Evolutionary conservation across 805 yeast species (phyloP).

Genomic region (Wickerhamiella kurtzmanii): DNA sequence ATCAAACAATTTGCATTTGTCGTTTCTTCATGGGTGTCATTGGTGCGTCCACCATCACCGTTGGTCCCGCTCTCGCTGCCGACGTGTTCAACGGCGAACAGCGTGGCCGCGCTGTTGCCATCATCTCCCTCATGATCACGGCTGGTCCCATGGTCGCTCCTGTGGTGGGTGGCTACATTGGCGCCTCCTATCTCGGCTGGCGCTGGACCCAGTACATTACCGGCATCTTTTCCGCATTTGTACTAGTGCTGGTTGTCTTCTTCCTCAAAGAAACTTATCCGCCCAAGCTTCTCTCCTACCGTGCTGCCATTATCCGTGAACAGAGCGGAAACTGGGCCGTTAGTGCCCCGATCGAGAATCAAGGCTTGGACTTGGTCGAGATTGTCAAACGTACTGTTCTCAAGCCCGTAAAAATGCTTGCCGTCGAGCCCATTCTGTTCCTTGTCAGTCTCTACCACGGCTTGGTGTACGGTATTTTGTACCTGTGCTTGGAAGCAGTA

Average conservation of each 20-base stretch:
- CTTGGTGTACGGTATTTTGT: conserved; percentile 29
- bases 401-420: conserved; percentile 25
- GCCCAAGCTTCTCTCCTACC: conserved; percentile 28
- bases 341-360: conserved; percentile 35
- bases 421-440: conserved; percentile 28
- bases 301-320: conserved; percentile 33
- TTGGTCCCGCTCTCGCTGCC: conserved; percentile 13
- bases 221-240: conserved; percentile 30
- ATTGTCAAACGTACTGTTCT: conserved; percentile 26
- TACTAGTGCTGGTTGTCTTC: conserved; percentile 28
- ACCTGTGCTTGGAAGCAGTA: conserved; percentile 26
- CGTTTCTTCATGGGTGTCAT: conserved; percentile 68
- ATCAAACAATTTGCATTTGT: conserved; percentile 35
- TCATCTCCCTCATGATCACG: conserved; percentile 9
- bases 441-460: conserved; percentile 28
- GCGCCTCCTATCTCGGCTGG: conserved; percentile 60
- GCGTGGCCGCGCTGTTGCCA: conserved; percentile 13
- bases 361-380: conserved; percentile 27
- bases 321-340: conserved; percentile 40
- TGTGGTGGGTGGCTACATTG: conserved; percentile 39
- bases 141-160: conserved; percentile 22
- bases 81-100: conserved; percentile 9
- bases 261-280: conserved; percentile 25
- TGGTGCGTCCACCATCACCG: conserved; percentile 50
- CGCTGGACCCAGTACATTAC: conserved; percentile 40